phyloP scores from a whole-genome alignment of 164 flowering plant genomes.

The Stephania cephalantha region DNA sequence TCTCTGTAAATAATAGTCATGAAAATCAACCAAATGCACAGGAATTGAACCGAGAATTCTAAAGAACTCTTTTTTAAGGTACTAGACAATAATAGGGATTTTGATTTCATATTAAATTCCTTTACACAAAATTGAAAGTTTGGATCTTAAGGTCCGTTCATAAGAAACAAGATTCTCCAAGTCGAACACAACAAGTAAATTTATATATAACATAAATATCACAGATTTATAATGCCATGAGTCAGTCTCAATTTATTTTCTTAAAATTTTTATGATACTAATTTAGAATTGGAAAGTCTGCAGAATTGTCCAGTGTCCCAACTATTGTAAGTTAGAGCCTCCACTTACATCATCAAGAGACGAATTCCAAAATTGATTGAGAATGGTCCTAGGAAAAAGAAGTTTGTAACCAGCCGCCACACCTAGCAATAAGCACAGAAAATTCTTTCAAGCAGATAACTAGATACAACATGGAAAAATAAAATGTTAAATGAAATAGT shows the following conservation, averaged over 20 bases:
- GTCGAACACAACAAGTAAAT: too few relatives aligned
- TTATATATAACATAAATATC: background rate
- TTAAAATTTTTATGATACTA: background rate
- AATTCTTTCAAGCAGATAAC: background rate
- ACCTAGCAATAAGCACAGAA: conserved; percentile 38
- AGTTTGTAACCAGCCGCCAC: conserved; percentile 81
- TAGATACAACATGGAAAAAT: background rate
- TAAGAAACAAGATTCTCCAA: too few relatives aligned
- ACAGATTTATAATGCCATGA: background rate
- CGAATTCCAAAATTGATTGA: conserved; percentile 95
- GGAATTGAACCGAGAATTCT: too few relatives aligned
- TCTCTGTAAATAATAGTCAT: too few relatives aligned
- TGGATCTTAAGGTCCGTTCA: too few relatives aligned
- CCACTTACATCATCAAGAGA: conserved; percentile 85
- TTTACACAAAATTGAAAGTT: too few relatives aligned
- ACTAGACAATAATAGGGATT: too few relatives aligned
- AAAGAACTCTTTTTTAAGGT: too few relatives aligned
- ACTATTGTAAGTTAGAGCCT: background rate
- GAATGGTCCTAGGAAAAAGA: conserved; percentile 81
- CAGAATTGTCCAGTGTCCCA: background rate
- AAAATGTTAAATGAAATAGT: background rate
- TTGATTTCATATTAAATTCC: too few relatives aligned
- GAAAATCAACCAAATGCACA: too few relatives aligned
- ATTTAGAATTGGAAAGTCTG: background rate
- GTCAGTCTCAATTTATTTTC: background rate